Conservation (phyloP, 1,139 yeast species). For the Geotrichum aggregatum region DNA sequence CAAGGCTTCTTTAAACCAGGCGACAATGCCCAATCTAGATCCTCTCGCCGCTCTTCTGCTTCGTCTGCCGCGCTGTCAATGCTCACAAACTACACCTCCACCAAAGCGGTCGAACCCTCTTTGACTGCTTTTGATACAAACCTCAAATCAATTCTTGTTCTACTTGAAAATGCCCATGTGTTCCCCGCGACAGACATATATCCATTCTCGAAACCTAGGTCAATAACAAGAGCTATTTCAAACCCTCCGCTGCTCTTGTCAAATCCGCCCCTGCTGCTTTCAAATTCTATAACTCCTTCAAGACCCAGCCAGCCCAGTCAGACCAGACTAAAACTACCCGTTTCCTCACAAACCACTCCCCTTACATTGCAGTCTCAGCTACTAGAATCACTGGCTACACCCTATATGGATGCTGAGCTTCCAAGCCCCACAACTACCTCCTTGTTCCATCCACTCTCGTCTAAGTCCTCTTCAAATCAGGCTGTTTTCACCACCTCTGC, state of each 20-base stretch:
- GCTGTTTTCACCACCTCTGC: constrained; percentile 78
- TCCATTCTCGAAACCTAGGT: background rate
- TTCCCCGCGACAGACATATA: constrained; percentile 11
- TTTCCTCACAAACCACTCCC: constrained; percentile 21
- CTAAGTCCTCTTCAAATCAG: constrained; percentile 32
- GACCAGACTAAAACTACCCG: constrained; percentile 13
- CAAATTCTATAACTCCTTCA: background rate
- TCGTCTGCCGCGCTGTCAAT: constrained; percentile 33
- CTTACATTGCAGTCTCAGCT: constrained; percentile 36
- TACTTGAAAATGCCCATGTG: constrained; percentile 27
- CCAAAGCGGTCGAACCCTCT: constrained; percentile 19
- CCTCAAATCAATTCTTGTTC: constrained; percentile 25
- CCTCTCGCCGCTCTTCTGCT: constrained; percentile 28
- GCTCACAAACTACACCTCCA: constrained; percentile 26
- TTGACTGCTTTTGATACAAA: constrained; percentile 25
- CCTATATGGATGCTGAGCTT: constrained; percentile 30
- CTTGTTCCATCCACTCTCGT: constrained; percentile 31
- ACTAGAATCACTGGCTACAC: constrained; percentile 34
- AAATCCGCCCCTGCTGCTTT: background rate
- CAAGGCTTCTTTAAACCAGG: constrained; percentile 19
- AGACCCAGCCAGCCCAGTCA: background rate
- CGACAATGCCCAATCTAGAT: constrained; percentile 2
- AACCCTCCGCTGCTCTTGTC: background rate
- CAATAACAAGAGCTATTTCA: background rate
- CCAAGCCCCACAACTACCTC: constrained; percentile 24